Evolutionary conservation across 2,329 filamentous ascomycete species (phyloP), one percentile per base, ranked within the genome.

Genomic region (Eutypa lata): DNA sequence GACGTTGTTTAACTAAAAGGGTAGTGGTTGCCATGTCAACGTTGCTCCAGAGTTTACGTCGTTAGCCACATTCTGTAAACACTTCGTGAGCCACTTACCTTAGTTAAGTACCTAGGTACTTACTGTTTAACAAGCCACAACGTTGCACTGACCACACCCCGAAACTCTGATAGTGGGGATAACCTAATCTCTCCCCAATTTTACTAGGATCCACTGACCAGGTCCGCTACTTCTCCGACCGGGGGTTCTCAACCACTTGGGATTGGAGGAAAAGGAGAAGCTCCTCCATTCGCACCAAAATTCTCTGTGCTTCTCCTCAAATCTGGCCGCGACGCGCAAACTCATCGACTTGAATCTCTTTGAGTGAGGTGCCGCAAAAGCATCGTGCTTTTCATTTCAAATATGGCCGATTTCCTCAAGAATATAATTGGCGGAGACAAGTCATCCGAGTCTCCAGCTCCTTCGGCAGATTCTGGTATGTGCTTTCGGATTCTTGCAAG

Each of bases 361-460:
- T 53, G 51, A 51, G 56, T 51, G 52, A 35, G 46, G 52, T 53
- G 53, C 49, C 57, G 57, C 51, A 56, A 57, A 45, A 53, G 16
- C 38, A 42, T 45, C 14, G 42, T 4, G 21, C 60, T 61, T 65
- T 61, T 4, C 13, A 7, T 38, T 18, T 63, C n/a, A n/a, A 68
- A 56, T 68, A 83, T 83, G 80, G 80, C 80, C 61, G 76, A 80
- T 64, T 72, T 88, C 60, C 68, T 89, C 61, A 88, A 88, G 73
- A 83, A 82, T 67, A 72, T 90, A 65, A 82, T 91, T 63, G 87
- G 87, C 66, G 86, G 82, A 68, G 78, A 78, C 68, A 86, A 89
- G 76, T 76, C 84, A 57, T 72, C 75, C 46, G 76, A 76, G 59
- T 77, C 77, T 61, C 72, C 76, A 37, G 71, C 75, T 49, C 72